Conservation (phyloP, 352 stramenopile genomes). For the Phytophthora citrophthora region DNA sequence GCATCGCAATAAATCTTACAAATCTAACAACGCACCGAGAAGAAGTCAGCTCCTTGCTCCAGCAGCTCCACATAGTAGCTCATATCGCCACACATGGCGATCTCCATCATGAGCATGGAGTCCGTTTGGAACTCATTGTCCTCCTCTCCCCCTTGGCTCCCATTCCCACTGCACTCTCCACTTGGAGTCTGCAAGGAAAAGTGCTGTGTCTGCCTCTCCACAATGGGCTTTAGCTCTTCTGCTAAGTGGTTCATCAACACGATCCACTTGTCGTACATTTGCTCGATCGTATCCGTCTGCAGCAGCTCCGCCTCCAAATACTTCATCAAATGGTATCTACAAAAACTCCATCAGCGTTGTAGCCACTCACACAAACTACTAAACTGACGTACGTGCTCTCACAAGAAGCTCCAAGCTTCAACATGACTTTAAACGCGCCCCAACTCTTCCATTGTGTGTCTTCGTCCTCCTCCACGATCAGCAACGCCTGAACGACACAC, state of each 20-base stretch:
- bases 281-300: constrained; percentile 61
- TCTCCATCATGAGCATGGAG: constrained; percentile 39
- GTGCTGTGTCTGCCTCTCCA: constrained; percentile 37
- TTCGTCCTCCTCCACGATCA: constrained; percentile 48
- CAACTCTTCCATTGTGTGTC: constrained; percentile 56
- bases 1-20: no score
- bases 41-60: constrained; percentile 77
- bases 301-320: constrained; percentile 63
- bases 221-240: constrained; percentile 60
- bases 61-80: constrained; percentile 80
- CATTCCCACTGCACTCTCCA: constrained; percentile 5
- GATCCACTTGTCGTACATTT: constrained; percentile 67
- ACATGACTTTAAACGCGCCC: constrained; percentile 58
- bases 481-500: constrained; percentile 38
- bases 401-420: constrained; percentile 64
- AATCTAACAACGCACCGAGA: constrained; percentile 55
- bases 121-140: constrained; percentile 24
- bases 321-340: constrained; percentile 74
- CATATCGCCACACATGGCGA: constrained; percentile 62
- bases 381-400: constrained; percentile 60
- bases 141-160: constrained; percentile 2
- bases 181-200: constrained; percentile 32
- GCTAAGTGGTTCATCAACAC: constrained; percentile 66
- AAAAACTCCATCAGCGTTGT: constrained; percentile 11
- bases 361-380: neutral